Conservation (phyloP, 2,329 filamentous ascomycete genomes). For the Calonectria hawksworthii region DNA sequence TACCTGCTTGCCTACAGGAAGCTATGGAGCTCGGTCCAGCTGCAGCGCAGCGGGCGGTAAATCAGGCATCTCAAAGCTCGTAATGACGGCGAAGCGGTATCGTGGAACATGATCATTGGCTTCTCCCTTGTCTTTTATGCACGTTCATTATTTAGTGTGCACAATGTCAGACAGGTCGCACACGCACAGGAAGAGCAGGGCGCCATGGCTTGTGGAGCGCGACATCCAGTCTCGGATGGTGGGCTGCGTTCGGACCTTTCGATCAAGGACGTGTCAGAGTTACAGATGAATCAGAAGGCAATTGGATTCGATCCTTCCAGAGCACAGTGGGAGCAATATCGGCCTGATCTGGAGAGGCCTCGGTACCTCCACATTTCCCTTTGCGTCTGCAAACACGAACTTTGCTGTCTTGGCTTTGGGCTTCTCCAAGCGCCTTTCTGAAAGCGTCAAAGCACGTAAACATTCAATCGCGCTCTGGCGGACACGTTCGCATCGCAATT, state of each 20-base stretch:
- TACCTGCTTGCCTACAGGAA: conserved; percentile 23
- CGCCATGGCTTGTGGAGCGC: conserved; percentile 23
- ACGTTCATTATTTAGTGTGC: conserved; percentile 45
- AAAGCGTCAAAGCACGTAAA: conserved; percentile 22
- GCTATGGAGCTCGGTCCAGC: conserved; percentile 36
- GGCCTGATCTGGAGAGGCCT: conserved; percentile 26
- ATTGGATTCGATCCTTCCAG: not conserved
- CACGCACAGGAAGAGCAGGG: conserved; percentile 31
- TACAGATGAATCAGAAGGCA: conserved; percentile 17
- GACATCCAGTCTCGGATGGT: conserved; percentile 26
- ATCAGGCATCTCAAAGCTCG: conserved; percentile 42
- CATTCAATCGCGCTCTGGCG: conserved; percentile 27
- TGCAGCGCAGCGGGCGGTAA: conserved; percentile 37
- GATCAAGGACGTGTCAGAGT: conserved; percentile 27
- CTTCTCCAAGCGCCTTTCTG: conserved; percentile 6
- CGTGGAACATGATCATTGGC: conserved; percentile 51
- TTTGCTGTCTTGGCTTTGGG: conserved; percentile 23
- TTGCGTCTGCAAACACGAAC: conserved; percentile 32
- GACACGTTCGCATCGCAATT: conserved; percentile 22
- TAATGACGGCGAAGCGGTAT: conserved; percentile 44
- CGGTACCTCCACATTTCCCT: conserved; percentile 26
- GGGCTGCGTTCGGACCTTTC: conserved; percentile 36
- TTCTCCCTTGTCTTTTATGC: conserved; percentile 36
- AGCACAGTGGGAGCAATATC: conserved; percentile 14
- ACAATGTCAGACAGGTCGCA: conserved; percentile 34